phyloP scores from a whole-genome alignment of 306 rosid genomes.

The Echinosophora koreensis region DNA sequence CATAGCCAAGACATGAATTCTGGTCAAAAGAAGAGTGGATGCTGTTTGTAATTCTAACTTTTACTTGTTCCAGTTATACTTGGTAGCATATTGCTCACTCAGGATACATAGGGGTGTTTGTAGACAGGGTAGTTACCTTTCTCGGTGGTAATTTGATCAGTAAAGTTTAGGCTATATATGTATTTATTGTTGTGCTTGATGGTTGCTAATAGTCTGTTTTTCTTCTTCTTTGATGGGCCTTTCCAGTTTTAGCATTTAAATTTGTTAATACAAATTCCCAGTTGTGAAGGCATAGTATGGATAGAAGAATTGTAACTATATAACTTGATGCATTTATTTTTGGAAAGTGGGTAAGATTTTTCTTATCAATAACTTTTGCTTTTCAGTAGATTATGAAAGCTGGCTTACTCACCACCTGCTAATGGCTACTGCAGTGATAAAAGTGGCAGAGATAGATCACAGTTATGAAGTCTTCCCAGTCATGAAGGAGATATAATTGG shows the following conservation, averaged over 20 bases:
- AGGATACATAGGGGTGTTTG: constrained; percentile 31
- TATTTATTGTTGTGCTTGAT: constrained; percentile 19
- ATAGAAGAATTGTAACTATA: no score
- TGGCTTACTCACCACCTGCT: no score
- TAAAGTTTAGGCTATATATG: constrained; percentile 34
- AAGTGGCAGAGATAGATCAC: no score
- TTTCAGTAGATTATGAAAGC: no score
- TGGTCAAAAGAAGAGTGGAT: constrained; percentile 49
- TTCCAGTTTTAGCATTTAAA: constrained; percentile 39
- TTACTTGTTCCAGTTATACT: not conserved
- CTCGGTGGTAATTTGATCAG: constrained; percentile 9
- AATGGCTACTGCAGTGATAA: no score
- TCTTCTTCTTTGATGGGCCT: not conserved
- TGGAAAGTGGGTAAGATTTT: no score
- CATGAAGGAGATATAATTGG: no score
- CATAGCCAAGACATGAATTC: constrained; percentile 54
- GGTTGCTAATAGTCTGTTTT: not conserved
- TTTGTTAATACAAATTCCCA: constrained; percentile 50
- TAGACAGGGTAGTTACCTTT: no score
- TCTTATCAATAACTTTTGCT: no score
- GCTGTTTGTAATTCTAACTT: constrained; percentile 70
- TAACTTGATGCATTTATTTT: no score
- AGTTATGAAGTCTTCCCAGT: no score
- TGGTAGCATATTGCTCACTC: constrained; percentile 31
- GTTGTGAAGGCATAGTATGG: no score